phyloP scores from a whole-genome alignment of 306 rosid genomes.

The Medicago arabica region DNA sequence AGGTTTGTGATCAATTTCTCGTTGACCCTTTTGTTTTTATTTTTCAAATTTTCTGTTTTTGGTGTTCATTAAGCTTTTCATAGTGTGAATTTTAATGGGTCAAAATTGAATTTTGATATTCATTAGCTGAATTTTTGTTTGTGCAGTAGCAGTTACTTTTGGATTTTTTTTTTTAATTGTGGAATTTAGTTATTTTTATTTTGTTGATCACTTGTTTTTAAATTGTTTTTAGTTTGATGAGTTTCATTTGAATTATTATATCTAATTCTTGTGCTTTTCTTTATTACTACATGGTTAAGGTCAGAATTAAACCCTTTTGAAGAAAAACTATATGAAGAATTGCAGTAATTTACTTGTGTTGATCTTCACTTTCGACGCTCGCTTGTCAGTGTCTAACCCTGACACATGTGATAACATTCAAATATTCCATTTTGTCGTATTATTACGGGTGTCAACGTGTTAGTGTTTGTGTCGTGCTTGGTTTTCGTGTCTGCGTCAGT shows the following conservation, averaged over 20 bases:
- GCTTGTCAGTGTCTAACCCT: background rate
- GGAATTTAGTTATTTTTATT: background rate
- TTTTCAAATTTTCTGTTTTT: slow-evolving; percentile 17
- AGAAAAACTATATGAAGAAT: slow-evolving; percentile 15
- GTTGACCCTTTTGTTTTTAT: slow-evolving; percentile 38
- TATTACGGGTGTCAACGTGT: background rate
- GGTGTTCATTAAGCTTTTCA: slow-evolving; percentile 10
- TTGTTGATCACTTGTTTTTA: slow-evolving; percentile 11
- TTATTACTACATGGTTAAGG: background rate
- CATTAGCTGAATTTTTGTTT: slow-evolving; percentile 30
- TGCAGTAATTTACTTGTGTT: slow-evolving; percentile 10
- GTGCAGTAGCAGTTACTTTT: background rate
- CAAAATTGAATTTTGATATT: slow-evolving; percentile 24
- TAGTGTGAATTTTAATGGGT: slow-evolving; percentile 45
- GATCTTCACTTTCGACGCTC: background rate
- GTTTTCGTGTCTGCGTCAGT: background rate
- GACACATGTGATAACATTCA: background rate
- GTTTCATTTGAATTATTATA: slow-evolving; percentile 17
- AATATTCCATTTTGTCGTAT: no score
- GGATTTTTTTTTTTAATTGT: background rate
- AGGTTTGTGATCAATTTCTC: slow-evolving; percentile 52
- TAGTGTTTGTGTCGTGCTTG: background rate
- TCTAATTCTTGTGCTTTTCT: slow-evolving; percentile 15
- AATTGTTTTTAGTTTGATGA: slow-evolving; percentile 21
- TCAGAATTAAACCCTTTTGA: slow-evolving; percentile 1